Percentiles rank a stretch among this genome's conserved stretches.
phyloP scores from a whole-genome alignment of 768 basidiomycete species.

The Suillus lakei region DNA sequence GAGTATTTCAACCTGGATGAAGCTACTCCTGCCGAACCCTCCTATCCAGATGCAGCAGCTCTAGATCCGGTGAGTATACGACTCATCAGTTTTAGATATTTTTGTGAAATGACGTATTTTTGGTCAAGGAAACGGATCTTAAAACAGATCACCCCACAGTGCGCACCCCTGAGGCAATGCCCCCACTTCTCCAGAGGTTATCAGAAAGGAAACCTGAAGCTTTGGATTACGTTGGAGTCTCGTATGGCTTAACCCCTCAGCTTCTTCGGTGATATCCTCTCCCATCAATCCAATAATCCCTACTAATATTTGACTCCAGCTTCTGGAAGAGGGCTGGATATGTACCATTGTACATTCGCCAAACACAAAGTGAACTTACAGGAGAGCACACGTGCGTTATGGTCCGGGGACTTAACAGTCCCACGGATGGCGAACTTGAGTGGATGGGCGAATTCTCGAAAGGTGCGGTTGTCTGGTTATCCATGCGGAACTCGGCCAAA shows the following conservation, averaged over 20 bases:
- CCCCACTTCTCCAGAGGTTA: conserved; percentile 88
- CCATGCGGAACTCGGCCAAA: not conserved
- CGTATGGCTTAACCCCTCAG: conserved; percentile 89
- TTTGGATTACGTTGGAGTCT: conserved; percentile 95
- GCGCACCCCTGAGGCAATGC: conserved; percentile 80
- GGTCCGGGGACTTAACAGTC: conserved; percentile 83
- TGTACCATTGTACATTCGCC: conserved; percentile 90
- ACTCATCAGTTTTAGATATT: not conserved
- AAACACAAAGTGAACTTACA: conserved; percentile 92
- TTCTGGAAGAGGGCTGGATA: conserved; percentile 98
- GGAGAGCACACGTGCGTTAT: conserved; percentile 98
- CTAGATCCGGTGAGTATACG: conserved; percentile 51
- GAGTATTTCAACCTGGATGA: conserved; percentile 91
- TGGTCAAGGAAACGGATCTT: conserved; percentile 52
- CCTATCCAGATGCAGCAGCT: conserved; percentile 61
- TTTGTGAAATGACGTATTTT: not conserved
- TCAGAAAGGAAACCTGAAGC: conserved; percentile 88
- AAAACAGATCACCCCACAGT: conserved; percentile 81
- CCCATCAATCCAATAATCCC: conserved; percentile 1
- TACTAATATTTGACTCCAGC: conserved; percentile 34
- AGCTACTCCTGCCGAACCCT: conserved; percentile 49
- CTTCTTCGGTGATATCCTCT: conserved; percentile 63
- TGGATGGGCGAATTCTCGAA: conserved; percentile 92
- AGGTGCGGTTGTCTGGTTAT: conserved; percentile 46
- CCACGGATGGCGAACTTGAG: conserved; percentile 60